phyloP scores from a whole-genome alignment of 169 alveolate genomes.

The Plasmodium vinckei region DNA sequence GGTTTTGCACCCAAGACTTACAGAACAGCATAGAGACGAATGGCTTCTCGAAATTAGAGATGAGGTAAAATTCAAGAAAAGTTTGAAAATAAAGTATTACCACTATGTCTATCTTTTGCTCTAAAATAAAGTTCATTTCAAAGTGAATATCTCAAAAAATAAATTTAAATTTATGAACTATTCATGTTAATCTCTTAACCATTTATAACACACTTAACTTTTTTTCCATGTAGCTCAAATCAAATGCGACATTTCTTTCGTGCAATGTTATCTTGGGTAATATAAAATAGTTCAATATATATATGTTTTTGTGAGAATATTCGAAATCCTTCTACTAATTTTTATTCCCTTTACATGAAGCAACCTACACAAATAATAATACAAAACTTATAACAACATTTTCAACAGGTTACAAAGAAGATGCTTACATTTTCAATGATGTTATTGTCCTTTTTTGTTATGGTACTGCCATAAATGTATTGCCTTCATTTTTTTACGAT shows the following conservation, averaged over 20 bases:
- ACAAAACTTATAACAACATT: no score
- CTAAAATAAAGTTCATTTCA: no score
- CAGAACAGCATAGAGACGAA: conserved; percentile 73
- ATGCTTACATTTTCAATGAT: conserved; percentile 59
- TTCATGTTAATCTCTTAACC: no score
- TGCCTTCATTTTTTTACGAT: conserved; percentile 47
- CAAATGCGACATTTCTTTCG: conserved; percentile 70
- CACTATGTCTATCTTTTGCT: no score
- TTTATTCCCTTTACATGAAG: no score
- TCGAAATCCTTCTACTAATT: no score
- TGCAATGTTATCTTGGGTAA: conserved; percentile 65
- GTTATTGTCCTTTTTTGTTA: conserved; percentile 70
- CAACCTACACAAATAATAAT: no score
- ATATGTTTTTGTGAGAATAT: not conserved
- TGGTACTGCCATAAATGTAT: conserved; percentile 72
- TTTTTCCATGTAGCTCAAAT: conserved; percentile 39
- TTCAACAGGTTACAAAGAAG: conserved; percentile 68
- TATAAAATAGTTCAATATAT: not conserved
- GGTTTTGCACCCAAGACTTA: conserved; percentile 61
- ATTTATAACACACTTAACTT: no score
- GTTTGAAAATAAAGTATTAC: not conserved
- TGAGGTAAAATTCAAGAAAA: conserved; percentile 24
- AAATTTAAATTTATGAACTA: no score
- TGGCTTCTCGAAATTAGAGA: conserved; percentile 57
- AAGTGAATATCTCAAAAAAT: no score